Conservation (phyloP, 83 land plant species). For the Picea abies region DNA sequence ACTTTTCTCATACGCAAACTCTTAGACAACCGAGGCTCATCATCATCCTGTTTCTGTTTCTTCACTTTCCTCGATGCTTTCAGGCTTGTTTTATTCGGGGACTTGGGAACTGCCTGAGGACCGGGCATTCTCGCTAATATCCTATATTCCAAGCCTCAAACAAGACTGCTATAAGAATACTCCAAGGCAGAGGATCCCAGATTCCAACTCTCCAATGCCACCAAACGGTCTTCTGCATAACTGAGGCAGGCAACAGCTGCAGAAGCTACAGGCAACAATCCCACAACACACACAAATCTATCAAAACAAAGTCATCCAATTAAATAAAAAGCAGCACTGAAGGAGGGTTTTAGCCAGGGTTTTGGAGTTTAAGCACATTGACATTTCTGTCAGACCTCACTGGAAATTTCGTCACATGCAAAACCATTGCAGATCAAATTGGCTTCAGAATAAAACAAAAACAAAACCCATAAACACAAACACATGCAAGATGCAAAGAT, state of each 20-base stretch:
- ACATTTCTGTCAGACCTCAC: background rate
- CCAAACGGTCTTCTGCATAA: conserved; percentile 4
- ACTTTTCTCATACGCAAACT: background rate
- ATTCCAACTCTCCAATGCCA: conserved; percentile 1
- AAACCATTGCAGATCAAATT: background rate
- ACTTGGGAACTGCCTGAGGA: background rate
- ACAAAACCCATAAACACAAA: background rate
- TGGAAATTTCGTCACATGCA: background rate
- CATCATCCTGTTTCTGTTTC: conserved; percentile 1
- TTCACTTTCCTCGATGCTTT: background rate
- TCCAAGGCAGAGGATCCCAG: background rate
- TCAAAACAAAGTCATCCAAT: background rate
- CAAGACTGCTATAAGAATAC: background rate
- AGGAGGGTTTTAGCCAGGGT: background rate
- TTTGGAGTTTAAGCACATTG: conserved; percentile 12
- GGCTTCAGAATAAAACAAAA: background rate
- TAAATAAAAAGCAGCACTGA: background rate
- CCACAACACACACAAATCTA: too few relatives aligned
- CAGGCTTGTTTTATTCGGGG: background rate
- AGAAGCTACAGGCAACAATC: background rate
- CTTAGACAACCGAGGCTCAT: background rate
- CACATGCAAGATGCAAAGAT: background rate
- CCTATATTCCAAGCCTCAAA: background rate
- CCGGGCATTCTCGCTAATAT: background rate
- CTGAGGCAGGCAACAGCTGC: background rate